Evolutionary conservation across 805 yeast genomes (phyloP), one percentile per base, ranked within the genome.

Genomic region (Cyberlindnera nakhonratchasimensis): DNA sequence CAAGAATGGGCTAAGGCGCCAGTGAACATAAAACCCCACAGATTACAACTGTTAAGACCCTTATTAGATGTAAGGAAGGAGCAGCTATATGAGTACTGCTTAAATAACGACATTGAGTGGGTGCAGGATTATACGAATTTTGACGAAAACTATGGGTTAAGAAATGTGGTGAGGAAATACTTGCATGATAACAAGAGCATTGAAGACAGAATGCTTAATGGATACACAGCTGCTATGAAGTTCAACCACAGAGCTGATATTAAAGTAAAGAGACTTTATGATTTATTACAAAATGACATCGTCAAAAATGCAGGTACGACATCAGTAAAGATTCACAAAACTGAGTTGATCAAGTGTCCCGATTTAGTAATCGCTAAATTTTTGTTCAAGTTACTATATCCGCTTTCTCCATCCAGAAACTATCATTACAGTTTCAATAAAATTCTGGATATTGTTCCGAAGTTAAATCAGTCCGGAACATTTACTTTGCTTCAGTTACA

Each of bases 61-160:
- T 55, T 85, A 37, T 61, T 84, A 20, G 57, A 50, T 0, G 54
- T 68, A 16, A 37, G 53, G 0, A 86, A 86, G 53, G 11, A 45
- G 0, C 66, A 69, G 1, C 64, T 83, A 3, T 60, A 67, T 6
- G 55, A 66, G 0, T 73, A 75, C 11, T 82, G 89, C 40, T 30
- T 40, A 9, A 35, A 40, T 0, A 56, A 68, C 17, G 41, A 50
- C 1, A 48, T 85, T 0, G 37, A 46, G 0, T 86, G 93, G 91
- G 78, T 80, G 55, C 90, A 85, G 52, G 95, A 86, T 52, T 55
- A 63, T 2, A 79, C 91, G 0, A 86, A 86, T 49, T 53, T 54
- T 3, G 62, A 70, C 2, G 52, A 55, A 9, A 66, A 80, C 34
- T 40, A 44, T 30, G 84, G 91, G 0, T 52, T 63, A 28, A 65